phyloP scores from a whole-genome alignment of 352 stramenopile genomes.

The Pythium oligandrum region DNA sequence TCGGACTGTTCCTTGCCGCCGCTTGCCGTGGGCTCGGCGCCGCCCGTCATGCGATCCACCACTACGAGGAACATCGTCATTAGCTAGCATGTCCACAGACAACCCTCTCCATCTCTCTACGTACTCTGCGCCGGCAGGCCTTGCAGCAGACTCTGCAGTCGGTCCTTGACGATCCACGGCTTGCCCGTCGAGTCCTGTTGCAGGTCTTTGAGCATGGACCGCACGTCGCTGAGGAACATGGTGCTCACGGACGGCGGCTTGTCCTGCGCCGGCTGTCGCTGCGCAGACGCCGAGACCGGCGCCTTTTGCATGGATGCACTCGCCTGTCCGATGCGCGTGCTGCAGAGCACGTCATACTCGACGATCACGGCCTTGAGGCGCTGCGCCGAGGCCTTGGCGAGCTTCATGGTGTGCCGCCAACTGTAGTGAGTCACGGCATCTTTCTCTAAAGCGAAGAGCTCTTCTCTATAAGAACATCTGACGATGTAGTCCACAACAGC shows the following conservation, averaged over 20 bases:
- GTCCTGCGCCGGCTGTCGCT: conserved; percentile 11
- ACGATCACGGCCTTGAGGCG: conserved; percentile 73
- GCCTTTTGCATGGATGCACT: conserved; percentile 23
- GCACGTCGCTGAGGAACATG: conserved; percentile 66
- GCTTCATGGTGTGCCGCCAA: conserved; percentile 32
- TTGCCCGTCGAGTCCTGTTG: conserved; percentile 58
- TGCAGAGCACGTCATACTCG: conserved; percentile 77
- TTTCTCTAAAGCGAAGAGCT: too few species aligned
- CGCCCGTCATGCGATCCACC: conserved; percentile 43
- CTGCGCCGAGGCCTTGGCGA: conserved; percentile 59
- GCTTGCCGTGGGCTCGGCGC: conserved; percentile 10
- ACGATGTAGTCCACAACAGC: too few species aligned
- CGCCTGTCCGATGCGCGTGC: conserved; percentile 53
- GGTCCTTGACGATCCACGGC: conserved; percentile 58
- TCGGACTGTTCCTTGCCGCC: conserved; percentile 27
- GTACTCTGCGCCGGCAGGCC: conserved; percentile 52
- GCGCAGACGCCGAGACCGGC: conserved; percentile 22
- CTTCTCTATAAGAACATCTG: too few species aligned
- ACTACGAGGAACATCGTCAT: conserved; percentile 24
- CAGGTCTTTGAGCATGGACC: conserved; percentile 53
- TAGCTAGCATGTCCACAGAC: neutral
- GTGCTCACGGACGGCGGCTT: conserved; percentile 7
- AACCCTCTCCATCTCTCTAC: neutral
- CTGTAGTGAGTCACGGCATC: too few species aligned
- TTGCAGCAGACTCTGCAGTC: conserved; percentile 54